phyloP scores from a whole-genome alignment of 306 rosid species.

The Cyclanthera cordifolia region DNA sequence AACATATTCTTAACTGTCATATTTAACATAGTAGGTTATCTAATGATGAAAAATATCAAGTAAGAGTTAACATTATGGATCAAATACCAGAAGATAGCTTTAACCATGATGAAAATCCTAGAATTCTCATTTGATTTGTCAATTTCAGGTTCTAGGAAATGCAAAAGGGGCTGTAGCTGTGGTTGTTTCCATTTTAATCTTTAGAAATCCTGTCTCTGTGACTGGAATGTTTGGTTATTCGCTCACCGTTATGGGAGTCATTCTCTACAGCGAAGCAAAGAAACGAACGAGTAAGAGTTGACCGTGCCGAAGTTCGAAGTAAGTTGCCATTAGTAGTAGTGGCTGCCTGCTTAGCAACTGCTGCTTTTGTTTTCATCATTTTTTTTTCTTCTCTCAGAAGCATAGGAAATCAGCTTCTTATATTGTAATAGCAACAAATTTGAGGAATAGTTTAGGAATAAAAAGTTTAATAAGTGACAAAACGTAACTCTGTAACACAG shows the following conservation, averaged over 20 bases:
- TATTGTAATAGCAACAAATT: slow-evolving; percentile 11
- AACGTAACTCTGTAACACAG: slow-evolving; percentile 4
- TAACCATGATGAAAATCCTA: background rate
- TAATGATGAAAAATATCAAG: background rate
- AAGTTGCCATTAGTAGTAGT: background rate
- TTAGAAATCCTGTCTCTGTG: slow-evolving; percentile 75
- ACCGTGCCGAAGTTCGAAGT: background rate
- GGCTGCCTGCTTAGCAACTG: slow-evolving; percentile 5
- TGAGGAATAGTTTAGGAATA: slow-evolving; percentile 10
- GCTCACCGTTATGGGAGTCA: slow-evolving; percentile 67
- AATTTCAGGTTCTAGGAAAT: slow-evolving; percentile 68
- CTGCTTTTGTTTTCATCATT: background rate
- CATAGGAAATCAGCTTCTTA: background rate
- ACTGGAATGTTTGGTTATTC: slow-evolving; percentile 81
- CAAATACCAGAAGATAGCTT: background rate
- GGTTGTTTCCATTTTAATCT: slow-evolving; percentile 67
- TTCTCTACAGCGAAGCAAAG: slow-evolving; percentile 78
- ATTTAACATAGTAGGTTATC: background rate
- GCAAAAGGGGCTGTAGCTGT: slow-evolving; percentile 95
- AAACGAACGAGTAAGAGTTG: slow-evolving; percentile 46
- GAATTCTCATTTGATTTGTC: slow-evolving; percentile 5
- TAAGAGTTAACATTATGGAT: background rate
- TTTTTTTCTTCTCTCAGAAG: background rate
- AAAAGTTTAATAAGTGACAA: slow-evolving; percentile 11
- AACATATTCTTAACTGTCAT: background rate